A percentile compares a stretch with the other conserved stretches of the same genome.
Evolutionary conservation across 192 early-diverging fungal species (phyloP).

Genomic region (Coemansia sp.): DNA sequence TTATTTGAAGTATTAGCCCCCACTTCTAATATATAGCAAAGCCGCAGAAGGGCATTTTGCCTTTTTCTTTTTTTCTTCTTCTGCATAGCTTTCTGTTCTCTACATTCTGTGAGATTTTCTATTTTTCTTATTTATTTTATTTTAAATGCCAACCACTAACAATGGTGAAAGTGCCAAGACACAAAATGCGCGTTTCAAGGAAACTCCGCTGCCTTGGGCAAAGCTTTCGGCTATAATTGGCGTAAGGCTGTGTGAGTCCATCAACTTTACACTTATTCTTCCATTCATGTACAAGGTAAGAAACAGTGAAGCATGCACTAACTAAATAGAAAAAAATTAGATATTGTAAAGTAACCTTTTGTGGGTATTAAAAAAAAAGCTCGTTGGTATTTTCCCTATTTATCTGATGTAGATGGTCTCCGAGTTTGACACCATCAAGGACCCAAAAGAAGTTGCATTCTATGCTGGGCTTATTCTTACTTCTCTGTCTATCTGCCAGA

Average conservation of each 20-base stretch:
- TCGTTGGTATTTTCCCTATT: too few species aligned
- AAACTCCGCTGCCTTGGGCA: background rate
- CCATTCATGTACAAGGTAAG: background rate
- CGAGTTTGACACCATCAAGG: slow-evolving; percentile 69
- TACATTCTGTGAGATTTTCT: background rate
- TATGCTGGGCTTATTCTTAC: background rate
- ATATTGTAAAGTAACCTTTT: too few species aligned
- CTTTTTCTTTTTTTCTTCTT: too few species aligned
- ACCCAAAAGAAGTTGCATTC: slow-evolving; percentile 76
- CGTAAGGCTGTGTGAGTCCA: background rate
- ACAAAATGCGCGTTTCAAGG: background rate
- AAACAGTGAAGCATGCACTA: too few species aligned
- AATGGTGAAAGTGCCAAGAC: background rate
- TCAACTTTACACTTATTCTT: background rate
- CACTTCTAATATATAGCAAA: too few species aligned
- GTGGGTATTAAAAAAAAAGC: too few species aligned
- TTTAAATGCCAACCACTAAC: background rate
- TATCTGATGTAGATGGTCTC: slow-evolving; percentile 57
- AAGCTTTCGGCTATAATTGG: background rate
- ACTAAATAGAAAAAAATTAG: background rate
- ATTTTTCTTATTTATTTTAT: background rate
- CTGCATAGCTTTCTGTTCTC: too few species aligned
- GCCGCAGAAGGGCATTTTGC: too few species aligned
- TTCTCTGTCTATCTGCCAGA: background rate
- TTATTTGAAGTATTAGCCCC: too few species aligned